A percentile compares a stretch with the other conserved stretches of the same genome.
Evolutionary conservation across 805 yeast genomes (phyloP).

Genomic region (Ogataea ganodermae): DNA sequence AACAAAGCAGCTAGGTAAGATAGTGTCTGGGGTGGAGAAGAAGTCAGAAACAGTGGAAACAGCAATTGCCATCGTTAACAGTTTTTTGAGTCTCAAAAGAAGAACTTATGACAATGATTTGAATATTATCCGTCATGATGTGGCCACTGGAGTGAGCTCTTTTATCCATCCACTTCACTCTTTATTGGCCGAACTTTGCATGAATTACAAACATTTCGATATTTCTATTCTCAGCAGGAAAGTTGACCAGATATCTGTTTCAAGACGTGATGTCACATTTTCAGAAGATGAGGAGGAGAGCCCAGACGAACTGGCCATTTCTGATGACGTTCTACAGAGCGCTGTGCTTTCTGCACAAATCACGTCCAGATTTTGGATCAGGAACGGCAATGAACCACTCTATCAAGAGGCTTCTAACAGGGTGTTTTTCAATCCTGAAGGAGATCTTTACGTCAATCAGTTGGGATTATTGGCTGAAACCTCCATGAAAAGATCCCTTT

Average conservation of each 20-base stretch:
- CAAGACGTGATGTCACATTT: conserved; percentile 11
- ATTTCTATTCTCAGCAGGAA: conserved; percentile 18
- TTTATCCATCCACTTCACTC: conserved; percentile 63
- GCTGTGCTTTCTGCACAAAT: conserved; percentile 64
- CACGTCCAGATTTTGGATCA: conserved; percentile 67
- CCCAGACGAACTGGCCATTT: conserved; percentile 45
- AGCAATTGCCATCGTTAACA: conserved; percentile 40
- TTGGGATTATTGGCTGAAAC: conserved; percentile 42
- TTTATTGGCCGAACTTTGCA: conserved; percentile 49
- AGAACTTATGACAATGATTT: conserved; percentile 31
- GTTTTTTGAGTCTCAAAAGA: conserved; percentile 34
- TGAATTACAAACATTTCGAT: conserved; percentile 35
- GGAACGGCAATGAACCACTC: conserved; percentile 57
- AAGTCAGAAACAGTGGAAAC: conserved; percentile 27
- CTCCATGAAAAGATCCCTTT: conserved; percentile 34
- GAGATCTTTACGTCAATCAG: conserved; percentile 51
- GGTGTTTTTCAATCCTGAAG: conserved; percentile 29
- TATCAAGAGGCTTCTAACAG: conserved; percentile 26
- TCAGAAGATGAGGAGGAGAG: conserved; percentile 9
- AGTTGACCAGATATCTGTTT: conserved; percentile 13
- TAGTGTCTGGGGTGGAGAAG: conserved; percentile 25
- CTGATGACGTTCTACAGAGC: conserved; percentile 61
- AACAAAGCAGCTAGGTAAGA: conserved; percentile 27
- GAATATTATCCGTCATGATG: conserved; percentile 35
- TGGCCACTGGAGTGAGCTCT: conserved; percentile 51